These are phyloP conservation scores for Hanseniaspora taiwanica DNA, from an alignment of 805 yeast genomes.

Conservation along the genomic window DNA sequence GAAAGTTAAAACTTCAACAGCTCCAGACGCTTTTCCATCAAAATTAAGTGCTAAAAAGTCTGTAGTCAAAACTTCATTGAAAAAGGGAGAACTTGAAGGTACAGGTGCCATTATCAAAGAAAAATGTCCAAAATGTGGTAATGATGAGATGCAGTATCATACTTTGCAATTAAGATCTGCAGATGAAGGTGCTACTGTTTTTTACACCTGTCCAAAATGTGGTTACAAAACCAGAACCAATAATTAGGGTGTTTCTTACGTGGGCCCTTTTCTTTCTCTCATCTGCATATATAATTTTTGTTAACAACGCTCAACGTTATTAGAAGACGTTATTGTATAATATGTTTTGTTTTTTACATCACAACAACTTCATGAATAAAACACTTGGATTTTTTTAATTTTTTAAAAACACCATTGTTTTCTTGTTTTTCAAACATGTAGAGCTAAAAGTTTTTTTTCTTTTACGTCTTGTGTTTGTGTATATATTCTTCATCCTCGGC, in stretches of 20 bases:
- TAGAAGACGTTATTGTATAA: no score
- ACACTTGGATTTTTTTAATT: no score
- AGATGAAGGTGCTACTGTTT: constrained; percentile 99
- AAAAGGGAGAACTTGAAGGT: constrained; percentile 68
- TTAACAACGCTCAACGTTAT: no score
- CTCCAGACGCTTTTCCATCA: constrained; percentile 92
- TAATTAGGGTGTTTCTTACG: constrained; percentile 42
- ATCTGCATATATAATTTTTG: not conserved
- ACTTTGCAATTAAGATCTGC: constrained; percentile 94
- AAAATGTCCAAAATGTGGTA: constrained; percentile 96
- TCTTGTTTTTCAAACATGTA: no score
- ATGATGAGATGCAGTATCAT: constrained; percentile 97
- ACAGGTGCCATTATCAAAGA: constrained; percentile 90
- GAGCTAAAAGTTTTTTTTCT: no score
- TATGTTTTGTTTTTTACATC: no score
- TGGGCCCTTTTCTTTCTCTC: not conserved
- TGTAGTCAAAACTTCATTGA: constrained; percentile 75
- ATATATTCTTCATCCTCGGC: no score
- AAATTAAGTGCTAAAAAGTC: constrained; percentile 67
- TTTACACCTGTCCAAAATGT: constrained; percentile 90
- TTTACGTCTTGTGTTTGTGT: no score
- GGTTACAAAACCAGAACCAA: constrained; percentile 90
- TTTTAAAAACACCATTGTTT: no score
- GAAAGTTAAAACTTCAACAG: constrained; percentile 76
- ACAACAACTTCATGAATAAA: no score